Base-by-base conservation (phyloP, 768 basidiomycete genomes). In the Russula abietina region DNA sequence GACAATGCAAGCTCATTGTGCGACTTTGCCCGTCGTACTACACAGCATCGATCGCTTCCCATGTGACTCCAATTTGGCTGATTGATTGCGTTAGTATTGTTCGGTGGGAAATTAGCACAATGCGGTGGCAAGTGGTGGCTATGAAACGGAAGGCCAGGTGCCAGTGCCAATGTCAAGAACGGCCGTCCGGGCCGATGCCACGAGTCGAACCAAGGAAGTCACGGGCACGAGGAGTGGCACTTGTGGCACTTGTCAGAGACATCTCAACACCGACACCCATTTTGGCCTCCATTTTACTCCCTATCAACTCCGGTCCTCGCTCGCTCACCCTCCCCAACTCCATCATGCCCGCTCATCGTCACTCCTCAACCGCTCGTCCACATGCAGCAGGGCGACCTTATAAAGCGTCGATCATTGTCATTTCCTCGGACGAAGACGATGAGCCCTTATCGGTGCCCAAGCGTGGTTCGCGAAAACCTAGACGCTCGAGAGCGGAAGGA, bases 341-440 rank as follows among this genome's bases (percentile, higher is more conserved):
- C 8, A 55, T 38, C 45, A 64, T 64, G 63, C 63, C 63, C 24
- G 53, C 59, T 33, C 48, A 55, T 36, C 63, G 63, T 24, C 54
- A 32, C 46, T 17, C 63, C 1, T 59, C 58, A 17, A 28, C 12
- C 14, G 10, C 32, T 55, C 62, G 58, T 32, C 22, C 58, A 5
- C 62, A 55, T 24, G 3, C 54, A 39, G 22, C 49, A 19, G 48
- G 11, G 4, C 30, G 4, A 2, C 63, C 58, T 3, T 56, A 60
- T 39, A 60, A 60, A 32, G 17, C 46, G 6, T 41, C 58, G 22
- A 39, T 57, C 19, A 65, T 65, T 30, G 61, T 65, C 17, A 65
- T 65, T 28, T 65, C 64, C 36, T 65, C 64, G 10, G 64, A 65
- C 24, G 60, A 62, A 26, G 64, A 65, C 3, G 64, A 54, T 2